phyloP scores from a whole-genome alignment of 805 yeast genomes.

The Starmerella stigmatis region DNA sequence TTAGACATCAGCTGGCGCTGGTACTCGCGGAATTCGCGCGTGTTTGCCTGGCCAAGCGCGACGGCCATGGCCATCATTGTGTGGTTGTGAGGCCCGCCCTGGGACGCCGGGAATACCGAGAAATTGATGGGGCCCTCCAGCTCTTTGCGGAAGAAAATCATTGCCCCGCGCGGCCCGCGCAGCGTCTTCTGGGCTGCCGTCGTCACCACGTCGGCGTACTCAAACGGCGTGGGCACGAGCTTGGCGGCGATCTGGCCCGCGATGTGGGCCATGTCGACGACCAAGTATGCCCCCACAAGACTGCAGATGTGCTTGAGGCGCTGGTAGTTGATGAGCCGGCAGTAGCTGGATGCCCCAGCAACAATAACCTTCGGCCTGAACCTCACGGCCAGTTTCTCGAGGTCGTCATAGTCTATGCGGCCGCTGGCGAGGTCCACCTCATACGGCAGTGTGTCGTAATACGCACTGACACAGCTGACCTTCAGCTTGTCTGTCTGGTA shows the following conservation, averaged over 20 bases:
- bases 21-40: constrained; percentile 83
- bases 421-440: constrained; percentile 87
- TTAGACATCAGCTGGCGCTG: constrained; percentile 79
- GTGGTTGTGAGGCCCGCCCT: constrained; percentile 99
- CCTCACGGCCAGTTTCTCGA: constrained; percentile 77
- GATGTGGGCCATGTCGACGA: constrained; percentile 97
- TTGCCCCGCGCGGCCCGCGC: constrained; percentile 99
- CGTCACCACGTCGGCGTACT: constrained; percentile 93
- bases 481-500: constrained; percentile 89
- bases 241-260: constrained; percentile 93
- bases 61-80: constrained; percentile 95
- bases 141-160: constrained; percentile 96
- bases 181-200: constrained; percentile 97
- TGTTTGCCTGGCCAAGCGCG: constrained; percentile 85
- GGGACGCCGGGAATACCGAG: constrained; percentile 98
- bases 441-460: constrained; percentile 97
- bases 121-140: constrained; percentile 91
- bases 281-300: constrained; percentile 88
- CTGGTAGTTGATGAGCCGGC: constrained; percentile 89
- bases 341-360: constrained; percentile 97
- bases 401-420: constrained; percentile 86
- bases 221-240: constrained; percentile 91
- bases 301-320: constrained; percentile 92
- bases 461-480: constrained; percentile 89
- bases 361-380: constrained; percentile 93